Evolutionary conservation across 305 asterid species (phyloP), one percentile per base, ranked within the genome.

Genomic region (Ilex paraguariensis): DNA sequence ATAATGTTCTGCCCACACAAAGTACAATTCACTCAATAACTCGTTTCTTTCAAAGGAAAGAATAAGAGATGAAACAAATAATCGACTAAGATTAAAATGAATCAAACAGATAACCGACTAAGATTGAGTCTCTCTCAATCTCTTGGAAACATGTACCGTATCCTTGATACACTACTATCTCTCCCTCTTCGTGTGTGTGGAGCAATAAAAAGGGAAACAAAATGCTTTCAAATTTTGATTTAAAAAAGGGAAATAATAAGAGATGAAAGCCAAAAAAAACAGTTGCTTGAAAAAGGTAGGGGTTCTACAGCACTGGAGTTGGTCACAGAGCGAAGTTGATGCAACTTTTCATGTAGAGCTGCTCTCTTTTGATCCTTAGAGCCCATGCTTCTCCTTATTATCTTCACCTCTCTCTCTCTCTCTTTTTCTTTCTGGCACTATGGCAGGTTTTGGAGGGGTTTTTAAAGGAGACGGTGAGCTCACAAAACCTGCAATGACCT

Each of bases 271-370:
- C 32, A 52, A 60, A 15, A 64, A 10, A 68, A 10, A 50, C 6
- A 50, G 54, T 7, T 50, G 17, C 13, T 6, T n/a, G 17, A 11
- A 13, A 53, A 55, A 39, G 9, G 6, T 14, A 59, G 66, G 50
- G 66, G 15, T 49, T 64, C 75, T 88, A 91, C 97, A 59, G 97
- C 84, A 74, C 84, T 91, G 77, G 97, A 91, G 64, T 91, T 81
- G 69, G 97, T 82, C 77, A 88, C 66, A 66, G 96, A 84, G 62
- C 94, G 91, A 75, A 91, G 97, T 72, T 82, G 84, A 69, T 91
- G 95, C 65, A 88, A 83, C 75, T 91, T 84, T 71, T 87, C 93
- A 77, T 78, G 81, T 75, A 82, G 69, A 39, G 70, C 60, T 69
- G 74, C 73, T 32, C 64, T 77, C 63, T 73, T 79, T 64, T 76